Conservation (phyloP, 345 rosid species). For the Crucihimalaya himalaica region DNA sequence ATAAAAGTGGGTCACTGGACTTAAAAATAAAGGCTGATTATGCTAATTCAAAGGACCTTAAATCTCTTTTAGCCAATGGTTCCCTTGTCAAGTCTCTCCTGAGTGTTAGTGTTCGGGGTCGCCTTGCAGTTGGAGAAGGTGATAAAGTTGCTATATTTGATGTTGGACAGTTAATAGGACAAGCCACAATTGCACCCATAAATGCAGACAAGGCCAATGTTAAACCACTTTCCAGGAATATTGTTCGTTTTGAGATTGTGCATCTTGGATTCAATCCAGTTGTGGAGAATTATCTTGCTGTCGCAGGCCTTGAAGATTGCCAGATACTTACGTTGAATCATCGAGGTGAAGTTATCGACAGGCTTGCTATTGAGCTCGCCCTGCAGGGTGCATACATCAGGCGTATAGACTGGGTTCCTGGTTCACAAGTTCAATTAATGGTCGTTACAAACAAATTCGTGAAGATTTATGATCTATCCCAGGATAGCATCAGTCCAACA, state of each 20-base stretch:
- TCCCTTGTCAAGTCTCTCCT: slow-evolving; percentile 94
- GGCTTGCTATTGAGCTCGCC: slow-evolving; percentile 97
- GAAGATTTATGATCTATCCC: slow-evolving; percentile 93
- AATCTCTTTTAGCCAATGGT: slow-evolving; percentile 80
- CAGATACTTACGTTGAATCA: slow-evolving; percentile 89
- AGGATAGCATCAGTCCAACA: slow-evolving; percentile 92
- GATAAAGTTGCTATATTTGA: slow-evolving; percentile 98
- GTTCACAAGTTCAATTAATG: slow-evolving; percentile 91
- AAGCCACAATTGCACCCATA: slow-evolving; percentile 83
- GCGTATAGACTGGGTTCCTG: slow-evolving; percentile 91
- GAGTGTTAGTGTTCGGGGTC: slow-evolving; percentile 88
- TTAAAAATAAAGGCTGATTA: slow-evolving; percentile 96
- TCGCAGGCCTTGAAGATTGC: slow-evolving; percentile 97
- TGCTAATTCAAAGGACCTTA: slow-evolving; percentile 90
- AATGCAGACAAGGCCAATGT: slow-evolving; percentile 94
- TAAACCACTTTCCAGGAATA: slow-evolving; percentile 94
- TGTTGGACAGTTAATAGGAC: slow-evolving; percentile 91
- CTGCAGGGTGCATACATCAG: slow-evolving; percentile 92
- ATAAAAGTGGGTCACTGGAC: slow-evolving; percentile 96
- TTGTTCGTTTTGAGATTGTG: slow-evolving; percentile 95
- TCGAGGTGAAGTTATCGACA: slow-evolving; percentile 95
- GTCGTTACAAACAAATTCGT: slow-evolving; percentile 89
- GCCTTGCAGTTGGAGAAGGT: slow-evolving; percentile 99
- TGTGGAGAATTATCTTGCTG: slow-evolving; percentile 93
- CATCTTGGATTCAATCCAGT: slow-evolving; percentile 79